These are phyloP conservation scores for Bretziella fagacearum DNA, from an alignment of 2,329 filamentous ascomycete species.

Conservation along the genomic window DNA sequence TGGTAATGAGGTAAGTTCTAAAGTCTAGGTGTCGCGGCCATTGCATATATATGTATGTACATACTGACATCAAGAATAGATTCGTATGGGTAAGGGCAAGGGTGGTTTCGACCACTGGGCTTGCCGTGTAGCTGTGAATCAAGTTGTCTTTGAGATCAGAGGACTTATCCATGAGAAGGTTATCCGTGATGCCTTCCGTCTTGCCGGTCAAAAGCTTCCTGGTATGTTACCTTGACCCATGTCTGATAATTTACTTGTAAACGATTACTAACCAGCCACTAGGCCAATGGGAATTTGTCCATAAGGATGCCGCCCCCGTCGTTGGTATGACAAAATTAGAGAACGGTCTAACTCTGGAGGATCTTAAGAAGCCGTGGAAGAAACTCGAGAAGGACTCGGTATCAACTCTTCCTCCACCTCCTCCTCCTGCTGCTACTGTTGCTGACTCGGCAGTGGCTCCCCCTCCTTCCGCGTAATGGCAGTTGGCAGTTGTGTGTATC, in stretches of 20 bases:
- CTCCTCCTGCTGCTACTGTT: slow-evolving; percentile 1
- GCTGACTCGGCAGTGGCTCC: neutral
- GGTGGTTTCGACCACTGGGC: slow-evolving; percentile 97
- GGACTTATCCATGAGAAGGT: slow-evolving; percentile 90
- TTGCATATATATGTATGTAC: neutral
- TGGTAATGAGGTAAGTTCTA: slow-evolving; percentile 62
- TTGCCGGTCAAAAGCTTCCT: slow-evolving; percentile 89
- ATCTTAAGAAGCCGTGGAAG: slow-evolving; percentile 63
- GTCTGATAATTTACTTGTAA: neutral
- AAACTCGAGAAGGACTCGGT: slow-evolving; percentile 9
- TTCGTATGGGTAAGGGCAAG: slow-evolving; percentile 98
- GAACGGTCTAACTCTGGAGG: slow-evolving; percentile 65
- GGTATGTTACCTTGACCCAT: slow-evolving; percentile 35
- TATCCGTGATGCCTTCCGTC: slow-evolving; percentile 76
- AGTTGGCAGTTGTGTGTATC: neutral
- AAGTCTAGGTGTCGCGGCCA: neutral
- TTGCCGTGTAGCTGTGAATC: slow-evolving; percentile 71
- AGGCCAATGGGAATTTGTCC: slow-evolving; percentile 85
- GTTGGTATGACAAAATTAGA: slow-evolving; percentile 80
- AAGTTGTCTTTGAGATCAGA: slow-evolving; percentile 82
- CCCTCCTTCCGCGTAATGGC: slow-evolving; percentile 6
- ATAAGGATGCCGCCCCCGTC: slow-evolving; percentile 74
- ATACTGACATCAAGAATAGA: slow-evolving; percentile 26
- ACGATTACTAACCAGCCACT: slow-evolving; percentile 16
- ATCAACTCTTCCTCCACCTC: neutral